Evolutionary conservation across 225 moss, liverwort and hornwort species (phyloP).

Genomic region (Physcomitrium patens): DNA sequence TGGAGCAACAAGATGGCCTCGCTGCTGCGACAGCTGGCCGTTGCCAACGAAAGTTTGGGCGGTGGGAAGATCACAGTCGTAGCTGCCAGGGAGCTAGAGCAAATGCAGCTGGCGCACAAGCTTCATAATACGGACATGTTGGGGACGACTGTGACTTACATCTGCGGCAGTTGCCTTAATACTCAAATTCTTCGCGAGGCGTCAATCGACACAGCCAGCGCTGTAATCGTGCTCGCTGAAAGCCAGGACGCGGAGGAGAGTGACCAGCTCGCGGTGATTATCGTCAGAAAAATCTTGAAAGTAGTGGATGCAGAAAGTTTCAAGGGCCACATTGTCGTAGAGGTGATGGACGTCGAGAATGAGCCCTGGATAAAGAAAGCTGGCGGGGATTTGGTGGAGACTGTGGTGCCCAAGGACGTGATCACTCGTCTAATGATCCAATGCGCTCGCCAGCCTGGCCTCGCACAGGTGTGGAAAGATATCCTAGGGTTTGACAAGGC

Average conservation of each 20-base stretch:
- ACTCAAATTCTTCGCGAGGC: slow-evolving; percentile 57
- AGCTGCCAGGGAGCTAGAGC: slow-evolving; percentile 64
- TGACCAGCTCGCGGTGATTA: slow-evolving; percentile 66
- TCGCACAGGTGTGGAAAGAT: slow-evolving; percentile 86
- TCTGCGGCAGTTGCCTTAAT: slow-evolving; percentile 68
- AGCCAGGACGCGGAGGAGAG: slow-evolving; percentile 76
- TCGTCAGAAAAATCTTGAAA: slow-evolving; percentile 51
- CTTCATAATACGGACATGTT: slow-evolving; percentile 64
- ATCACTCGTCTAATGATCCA: slow-evolving; percentile 86
- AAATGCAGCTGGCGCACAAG: slow-evolving; percentile 65
- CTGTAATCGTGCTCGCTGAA: slow-evolving; percentile 77
- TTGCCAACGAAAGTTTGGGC: slow-evolving; percentile 81
- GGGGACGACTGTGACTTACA: slow-evolving; percentile 61
- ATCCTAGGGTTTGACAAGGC: slow-evolving; percentile 85
- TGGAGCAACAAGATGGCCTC: slow-evolving; percentile 79
- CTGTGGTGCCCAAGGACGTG: slow-evolving; percentile 83
- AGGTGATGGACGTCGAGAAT: slow-evolving; percentile 77
- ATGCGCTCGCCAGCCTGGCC: slow-evolving; percentile 82
- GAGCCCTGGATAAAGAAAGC: slow-evolving; percentile 74
- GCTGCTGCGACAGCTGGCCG: slow-evolving; percentile 71
- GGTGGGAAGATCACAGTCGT: slow-evolving; percentile 73
- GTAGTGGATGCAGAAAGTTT: slow-evolving; percentile 54
- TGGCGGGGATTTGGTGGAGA: slow-evolving; percentile 77
- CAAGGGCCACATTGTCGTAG: slow-evolving; percentile 75
- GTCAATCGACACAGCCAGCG: slow-evolving; percentile 51